Evolutionary conservation across 108 stramenopile genomes (phyloP), one percentile per base, ranked within the genome.

Genomic region (Nannochloropsis oceanica): DNA sequence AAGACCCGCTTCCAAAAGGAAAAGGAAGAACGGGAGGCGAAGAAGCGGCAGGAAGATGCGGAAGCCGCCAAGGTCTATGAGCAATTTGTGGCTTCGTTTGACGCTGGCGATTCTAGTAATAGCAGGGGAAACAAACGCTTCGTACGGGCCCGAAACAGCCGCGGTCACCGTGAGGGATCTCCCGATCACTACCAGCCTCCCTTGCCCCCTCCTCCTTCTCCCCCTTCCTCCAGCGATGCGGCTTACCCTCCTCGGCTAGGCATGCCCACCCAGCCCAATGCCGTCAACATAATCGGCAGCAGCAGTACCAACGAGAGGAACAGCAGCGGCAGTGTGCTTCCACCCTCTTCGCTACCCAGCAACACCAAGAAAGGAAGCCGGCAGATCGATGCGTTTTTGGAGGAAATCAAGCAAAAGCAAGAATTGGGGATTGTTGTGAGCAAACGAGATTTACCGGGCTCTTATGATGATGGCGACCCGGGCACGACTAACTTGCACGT

Each of bases 1-100:
- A 91, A 91, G 85, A 91, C 86, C 80, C 89, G 90, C 27, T 88
- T 91, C 8, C 90, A 91, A 25, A 87, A 87, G 83, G 89, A 59
- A 46, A 34, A 79, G 14, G 91, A 91, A 42, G 91, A 86, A 26
- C 79, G 84, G 80, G 90, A 90, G 83, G 84, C 44, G 26, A 91
- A 90, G 86, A 85, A 89, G 80, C 86, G 89, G 79, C 43, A 84
- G 34, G 91, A 90, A 0, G 90, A 91, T 22, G 87, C 22, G n/a
- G 91, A 91, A 43, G 90, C 87, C 12, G 90, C 89, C 42, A 90
- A 85, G 27, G 84, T 91, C 44, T 91, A 89, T 43, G 88, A 91
- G 42, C 44, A 88, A 24, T 91, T 91, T 80, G 91, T 90, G 11
- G 87, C 84, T 27, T 88, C 89, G 8, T 91, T 91, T 44, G 90